Conservation (phyloP, 768 basidiomycete species). For the Auricularia sp. region DNA sequence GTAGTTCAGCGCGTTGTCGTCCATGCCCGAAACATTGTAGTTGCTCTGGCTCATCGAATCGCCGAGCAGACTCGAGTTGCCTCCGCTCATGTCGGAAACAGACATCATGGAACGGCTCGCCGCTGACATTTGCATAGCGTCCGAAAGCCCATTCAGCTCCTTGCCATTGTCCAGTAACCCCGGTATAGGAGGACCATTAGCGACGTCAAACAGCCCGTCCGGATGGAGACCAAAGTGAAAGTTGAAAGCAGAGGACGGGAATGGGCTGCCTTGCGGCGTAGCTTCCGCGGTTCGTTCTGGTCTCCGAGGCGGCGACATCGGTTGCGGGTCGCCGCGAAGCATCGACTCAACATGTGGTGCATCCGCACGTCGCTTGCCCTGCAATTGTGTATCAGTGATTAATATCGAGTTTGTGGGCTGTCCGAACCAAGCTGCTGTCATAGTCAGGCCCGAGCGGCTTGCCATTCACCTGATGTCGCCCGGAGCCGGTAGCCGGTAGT, state of each 20-base stretch:
- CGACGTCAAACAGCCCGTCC: not conserved
- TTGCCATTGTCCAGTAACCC: not conserved
- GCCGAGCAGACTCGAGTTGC: not conserved
- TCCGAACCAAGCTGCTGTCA: constrained; percentile 36
- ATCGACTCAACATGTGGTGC: constrained; percentile 72
- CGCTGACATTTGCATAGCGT: constrained; percentile 1
- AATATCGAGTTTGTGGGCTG: constrained; percentile 32
- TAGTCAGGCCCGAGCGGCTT: constrained; percentile 46
- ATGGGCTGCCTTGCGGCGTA: constrained; percentile 32
- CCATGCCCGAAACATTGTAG: not conserved
- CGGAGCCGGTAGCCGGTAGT: constrained; percentile 48
- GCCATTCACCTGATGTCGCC: constrained; percentile 71
- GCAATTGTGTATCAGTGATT: not conserved
- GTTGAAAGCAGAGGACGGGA: constrained; percentile 62
- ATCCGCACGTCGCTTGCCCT: constrained; percentile 66
- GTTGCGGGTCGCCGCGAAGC: constrained; percentile 67
- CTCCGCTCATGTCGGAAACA: not conserved
- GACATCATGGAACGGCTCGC: not conserved
- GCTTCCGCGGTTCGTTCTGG: constrained; percentile 5
- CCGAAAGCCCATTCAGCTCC: not conserved
- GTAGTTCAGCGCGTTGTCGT: constrained; percentile 21
- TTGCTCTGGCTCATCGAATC: not conserved
- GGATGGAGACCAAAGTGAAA: constrained; percentile 42
- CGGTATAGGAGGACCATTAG: not conserved
- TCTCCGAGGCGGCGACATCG: constrained; percentile 28